Conservation (phyloP, 139 green algal species). For the Haematococcus lacustris region DNA sequence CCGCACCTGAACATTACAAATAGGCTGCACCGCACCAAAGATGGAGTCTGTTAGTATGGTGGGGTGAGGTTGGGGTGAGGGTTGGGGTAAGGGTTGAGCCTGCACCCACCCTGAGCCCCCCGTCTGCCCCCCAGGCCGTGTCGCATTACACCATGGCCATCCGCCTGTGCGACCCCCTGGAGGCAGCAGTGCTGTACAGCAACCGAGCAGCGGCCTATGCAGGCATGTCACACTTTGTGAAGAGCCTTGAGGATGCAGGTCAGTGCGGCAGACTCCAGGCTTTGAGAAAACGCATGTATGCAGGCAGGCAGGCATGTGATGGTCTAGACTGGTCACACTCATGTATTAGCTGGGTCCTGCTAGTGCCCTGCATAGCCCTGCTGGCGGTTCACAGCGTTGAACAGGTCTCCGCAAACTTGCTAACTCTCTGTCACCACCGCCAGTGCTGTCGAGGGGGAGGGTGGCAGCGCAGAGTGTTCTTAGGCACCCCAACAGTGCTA, state of each 20-base stretch:
- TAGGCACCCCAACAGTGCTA: no score
- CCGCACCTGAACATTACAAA: no score
- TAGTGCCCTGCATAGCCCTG: background rate
- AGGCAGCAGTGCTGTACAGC: conserved; percentile 34
- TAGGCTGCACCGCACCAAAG: no score
- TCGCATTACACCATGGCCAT: conserved; percentile 48
- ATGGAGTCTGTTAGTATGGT: no score
- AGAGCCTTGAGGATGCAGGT: background rate
- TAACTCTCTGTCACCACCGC: no score
- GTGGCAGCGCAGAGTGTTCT: no score
- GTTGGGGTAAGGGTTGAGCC: no score
- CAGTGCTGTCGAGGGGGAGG: no score
- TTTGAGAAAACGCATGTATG: background rate
- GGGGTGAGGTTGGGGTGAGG: no score
- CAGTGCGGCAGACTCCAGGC: background rate
- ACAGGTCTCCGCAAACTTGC: background rate
- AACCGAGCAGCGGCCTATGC: conserved; percentile 43
- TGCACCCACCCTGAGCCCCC: no score
- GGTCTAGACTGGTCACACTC: no score
- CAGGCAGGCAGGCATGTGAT: background rate
- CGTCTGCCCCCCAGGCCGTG: conserved; percentile 13
- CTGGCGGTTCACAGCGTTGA: background rate
- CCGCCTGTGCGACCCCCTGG: conserved; percentile 7
- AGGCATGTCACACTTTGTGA: conserved; percentile 10
- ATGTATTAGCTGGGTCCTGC: background rate